phyloP scores from a whole-genome alignment of 2,329 filamentous ascomycete genomes.

The Venturia oleaginea region DNA sequence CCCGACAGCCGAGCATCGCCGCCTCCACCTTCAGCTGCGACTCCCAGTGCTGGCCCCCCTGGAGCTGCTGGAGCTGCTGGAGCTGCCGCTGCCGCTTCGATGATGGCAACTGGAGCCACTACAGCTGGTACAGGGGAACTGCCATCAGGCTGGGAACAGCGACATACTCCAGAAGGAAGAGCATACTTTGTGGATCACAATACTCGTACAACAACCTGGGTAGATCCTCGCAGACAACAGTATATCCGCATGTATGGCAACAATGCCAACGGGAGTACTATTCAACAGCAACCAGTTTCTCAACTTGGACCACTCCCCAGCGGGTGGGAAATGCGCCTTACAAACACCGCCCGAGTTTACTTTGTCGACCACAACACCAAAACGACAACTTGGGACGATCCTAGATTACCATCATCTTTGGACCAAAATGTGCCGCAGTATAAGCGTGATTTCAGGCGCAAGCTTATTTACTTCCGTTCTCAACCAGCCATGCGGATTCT shows the following conservation, averaged over 20 bases:
- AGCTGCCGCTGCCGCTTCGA: conserved; percentile 56
- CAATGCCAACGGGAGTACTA: conserved; percentile 63
- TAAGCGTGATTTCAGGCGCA: conserved; percentile 96
- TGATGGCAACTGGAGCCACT: conserved; percentile 93
- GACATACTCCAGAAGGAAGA: conserved; percentile 88
- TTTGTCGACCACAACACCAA: conserved; percentile 99
- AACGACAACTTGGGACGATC: conserved; percentile 98
- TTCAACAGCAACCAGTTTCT: conserved; percentile 95
- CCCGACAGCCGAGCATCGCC: conserved; percentile 39
- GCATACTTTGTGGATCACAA: conserved; percentile 99
- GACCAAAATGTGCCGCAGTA: conserved; percentile 99
- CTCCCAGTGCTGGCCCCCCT: conserved; percentile 24
- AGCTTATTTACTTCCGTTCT: conserved; percentile 98
- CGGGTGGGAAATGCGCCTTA: conserved; percentile 99
- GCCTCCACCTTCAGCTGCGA: conserved; percentile 28
- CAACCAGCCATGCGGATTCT: conserved; percentile 93
- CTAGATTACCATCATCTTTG: conserved; percentile 83
- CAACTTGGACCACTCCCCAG: conserved; percentile 91
- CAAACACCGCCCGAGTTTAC: conserved; percentile 94
- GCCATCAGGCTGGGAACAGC: conserved; percentile 91
- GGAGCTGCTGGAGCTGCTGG: conserved; percentile 41
- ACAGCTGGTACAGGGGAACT: conserved; percentile 92
- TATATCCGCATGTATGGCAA: conserved; percentile 98
- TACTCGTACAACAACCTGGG: conserved; percentile 95
- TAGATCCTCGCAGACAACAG: conserved; percentile 91